Percentiles rank a stretch among this genome's conserved stretches.
phyloP scores from a whole-genome alignment of 23 red algal genomes.

The Agarophyton chilense region DNA sequence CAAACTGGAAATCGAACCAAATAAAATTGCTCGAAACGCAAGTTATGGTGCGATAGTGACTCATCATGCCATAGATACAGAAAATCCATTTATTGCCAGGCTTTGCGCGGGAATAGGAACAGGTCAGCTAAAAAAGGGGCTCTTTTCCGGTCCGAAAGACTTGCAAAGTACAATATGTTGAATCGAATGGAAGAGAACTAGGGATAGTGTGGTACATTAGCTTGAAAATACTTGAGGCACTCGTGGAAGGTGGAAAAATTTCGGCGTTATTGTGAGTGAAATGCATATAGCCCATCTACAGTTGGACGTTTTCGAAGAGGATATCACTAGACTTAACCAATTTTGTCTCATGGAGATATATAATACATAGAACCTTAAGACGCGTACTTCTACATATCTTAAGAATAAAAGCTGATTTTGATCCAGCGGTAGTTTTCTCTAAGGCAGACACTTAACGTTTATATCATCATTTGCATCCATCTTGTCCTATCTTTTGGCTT shows the following conservation, averaged over 20 bases:
- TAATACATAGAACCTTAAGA: too few relatives aligned
- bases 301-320: not conserved
- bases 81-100: slow-evolving; percentile 95
- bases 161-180: slow-evolving; percentile 95
- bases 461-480: not conserved
- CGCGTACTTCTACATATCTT: too few relatives aligned
- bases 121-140: slow-evolving; percentile 96
- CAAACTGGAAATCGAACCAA: too few relatives aligned
- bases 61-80: slow-evolving; percentile 91
- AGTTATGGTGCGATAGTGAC: slow-evolving; percentile 94
- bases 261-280: not conserved
- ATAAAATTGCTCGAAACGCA: too few relatives aligned
- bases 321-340: not conserved
- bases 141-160: slow-evolving; percentile 91
- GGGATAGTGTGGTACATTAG: slow-evolving; percentile 65
- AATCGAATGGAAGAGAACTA: slow-evolving; percentile 95
- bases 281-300: not conserved
- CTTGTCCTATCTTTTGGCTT: not conserved
- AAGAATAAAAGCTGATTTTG: too few relatives aligned
- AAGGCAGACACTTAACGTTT: too few relatives aligned
- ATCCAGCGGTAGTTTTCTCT: too few relatives aligned
- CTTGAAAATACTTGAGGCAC: slow-evolving; percentile 82
- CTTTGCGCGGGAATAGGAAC: slow-evolving; percentile 87
- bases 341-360: too few relatives aligned
- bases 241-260: slow-evolving; percentile 81